Evolutionary conservation across 1,284 basidiomycete species (phyloP).

Genomic region (Sanghuangporus baumii): DNA sequence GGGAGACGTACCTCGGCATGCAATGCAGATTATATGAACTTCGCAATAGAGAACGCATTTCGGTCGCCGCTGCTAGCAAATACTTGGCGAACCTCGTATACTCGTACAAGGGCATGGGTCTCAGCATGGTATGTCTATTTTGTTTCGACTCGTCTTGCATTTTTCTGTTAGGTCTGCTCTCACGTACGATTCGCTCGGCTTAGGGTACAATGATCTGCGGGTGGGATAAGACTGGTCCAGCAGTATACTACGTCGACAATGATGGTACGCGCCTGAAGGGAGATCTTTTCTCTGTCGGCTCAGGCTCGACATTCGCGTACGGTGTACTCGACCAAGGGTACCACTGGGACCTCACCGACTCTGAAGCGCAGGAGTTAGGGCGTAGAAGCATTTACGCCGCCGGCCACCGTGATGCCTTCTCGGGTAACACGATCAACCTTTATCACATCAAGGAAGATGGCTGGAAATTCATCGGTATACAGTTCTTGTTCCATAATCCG

Average conservation of each 20-base stretch:
- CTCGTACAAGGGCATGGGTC: slow-evolving; percentile 97
- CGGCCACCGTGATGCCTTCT: slow-evolving; percentile 96
- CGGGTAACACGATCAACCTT: slow-evolving; percentile 94
- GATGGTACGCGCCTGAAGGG: slow-evolving; percentile 96
- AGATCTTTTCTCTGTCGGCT: slow-evolving; percentile 96
- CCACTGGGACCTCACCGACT: slow-evolving; percentile 89
- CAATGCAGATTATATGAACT: slow-evolving; percentile 97
- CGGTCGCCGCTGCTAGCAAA: slow-evolving; percentile 97
- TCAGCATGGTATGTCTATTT: slow-evolving; percentile 78
- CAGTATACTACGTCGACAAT: slow-evolving; percentile 97
- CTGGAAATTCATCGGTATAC: slow-evolving; percentile 87
- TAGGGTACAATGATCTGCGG: slow-evolving; percentile 99
- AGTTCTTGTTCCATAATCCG: not conserved
- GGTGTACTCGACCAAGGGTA: slow-evolving; percentile 98
- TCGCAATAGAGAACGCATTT: slow-evolving; percentile 95
- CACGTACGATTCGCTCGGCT: not conserved
- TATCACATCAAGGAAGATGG: slow-evolving; percentile 95
- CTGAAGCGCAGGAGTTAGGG: slow-evolving; percentile 93
- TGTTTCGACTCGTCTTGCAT: not conserved
- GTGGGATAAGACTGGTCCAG: slow-evolving; percentile 99
- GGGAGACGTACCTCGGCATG: slow-evolving; percentile 99
- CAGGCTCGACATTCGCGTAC: slow-evolving; percentile 97
- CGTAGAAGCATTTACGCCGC: slow-evolving; percentile 95
- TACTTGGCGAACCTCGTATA: slow-evolving; percentile 97
- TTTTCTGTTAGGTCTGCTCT: not conserved